These are phyloP conservation scores for Cordyceps cicadae DNA, from an alignment of 2,329 filamentous ascomycete genomes.

Conservation along the genomic window DNA sequence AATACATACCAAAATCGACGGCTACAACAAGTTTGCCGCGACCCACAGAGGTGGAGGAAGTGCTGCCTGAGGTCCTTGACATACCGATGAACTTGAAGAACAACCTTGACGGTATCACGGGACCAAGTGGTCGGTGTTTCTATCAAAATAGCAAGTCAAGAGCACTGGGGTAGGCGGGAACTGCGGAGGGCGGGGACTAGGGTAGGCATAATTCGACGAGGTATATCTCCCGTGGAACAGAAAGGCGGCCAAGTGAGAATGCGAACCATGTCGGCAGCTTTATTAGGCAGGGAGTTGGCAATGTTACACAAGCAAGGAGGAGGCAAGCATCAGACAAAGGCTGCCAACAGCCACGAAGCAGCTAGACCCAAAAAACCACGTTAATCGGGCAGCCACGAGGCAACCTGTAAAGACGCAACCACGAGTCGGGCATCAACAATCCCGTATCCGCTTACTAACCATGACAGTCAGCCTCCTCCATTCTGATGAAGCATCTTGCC, in stretches of 20 bases:
- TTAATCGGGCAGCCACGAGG: not conserved
- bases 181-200: too few relatives aligned
- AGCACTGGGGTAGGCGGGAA: not conserved
- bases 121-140: not conserved
- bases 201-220: not conserved
- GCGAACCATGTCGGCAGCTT: not conserved
- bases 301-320: too few relatives aligned
- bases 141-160: not conserved
- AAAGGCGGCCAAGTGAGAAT: not conserved
- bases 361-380: not conserved
- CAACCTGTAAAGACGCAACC: too few relatives aligned
- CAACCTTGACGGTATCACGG: not conserved
- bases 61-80: not conserved
- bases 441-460: too few relatives aligned
- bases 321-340: too few relatives aligned
- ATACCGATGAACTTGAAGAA: not conserved
- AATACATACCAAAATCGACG: conserved; percentile 1
- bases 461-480: too few relatives aligned
- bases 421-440: too few relatives aligned
- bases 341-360: not conserved
- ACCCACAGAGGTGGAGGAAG: not conserved
- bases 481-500: too few relatives aligned
- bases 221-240: not conserved
- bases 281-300: not conserved
- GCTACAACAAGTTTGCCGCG: conserved; percentile 1